Conservation (phyloP, 768 basidiomycete species). For the Candolleomyces eurysporus region DNA sequence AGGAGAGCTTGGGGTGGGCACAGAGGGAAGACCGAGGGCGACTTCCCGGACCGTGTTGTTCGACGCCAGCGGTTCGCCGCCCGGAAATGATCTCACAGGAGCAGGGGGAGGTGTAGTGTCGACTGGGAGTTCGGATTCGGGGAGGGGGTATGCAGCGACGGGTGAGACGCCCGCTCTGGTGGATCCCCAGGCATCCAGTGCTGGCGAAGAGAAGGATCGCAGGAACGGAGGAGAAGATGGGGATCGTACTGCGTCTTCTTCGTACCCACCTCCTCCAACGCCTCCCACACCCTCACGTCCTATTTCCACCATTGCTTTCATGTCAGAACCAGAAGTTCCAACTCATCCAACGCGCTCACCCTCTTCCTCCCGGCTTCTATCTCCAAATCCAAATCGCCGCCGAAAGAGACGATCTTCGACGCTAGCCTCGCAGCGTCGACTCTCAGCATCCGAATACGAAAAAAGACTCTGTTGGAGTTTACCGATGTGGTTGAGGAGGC, state of each 20-base stretch:
- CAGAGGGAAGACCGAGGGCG: conserved; percentile 14
- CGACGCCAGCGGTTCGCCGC: conserved; percentile 22
- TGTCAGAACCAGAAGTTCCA: too few relatives aligned
- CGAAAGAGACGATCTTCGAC: too few relatives aligned
- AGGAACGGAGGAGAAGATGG: neutral
- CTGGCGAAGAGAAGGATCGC: neutral
- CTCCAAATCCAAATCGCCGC: too few relatives aligned
- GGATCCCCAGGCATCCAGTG: conserved; percentile 22
- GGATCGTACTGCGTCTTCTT: too few relatives aligned
- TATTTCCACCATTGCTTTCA: too few relatives aligned
- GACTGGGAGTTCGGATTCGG: conserved; percentile 10
- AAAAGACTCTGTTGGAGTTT: conserved; percentile 41
- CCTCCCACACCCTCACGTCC: too few relatives aligned
- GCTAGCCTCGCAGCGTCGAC: too few relatives aligned
- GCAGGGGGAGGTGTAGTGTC: conserved; percentile 9
- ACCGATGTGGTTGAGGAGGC: conserved; percentile 54
- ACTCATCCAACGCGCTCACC: too few relatives aligned
- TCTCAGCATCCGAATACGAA: conserved; percentile 40
- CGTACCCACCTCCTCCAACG: too few relatives aligned
- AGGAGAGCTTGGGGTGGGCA: neutral
- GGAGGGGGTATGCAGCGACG: conserved; percentile 34
- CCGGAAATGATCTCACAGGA: conserved; percentile 20
- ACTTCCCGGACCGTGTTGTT: conserved; percentile 31
- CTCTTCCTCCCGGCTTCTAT: too few relatives aligned
- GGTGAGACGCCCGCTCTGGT: conserved; percentile 26